Evolutionary conservation across 768 basidiomycete genomes (phyloP), one percentile per base, ranked within the genome.

Genomic region (Naganishia vaughanmartiniae): DNA sequence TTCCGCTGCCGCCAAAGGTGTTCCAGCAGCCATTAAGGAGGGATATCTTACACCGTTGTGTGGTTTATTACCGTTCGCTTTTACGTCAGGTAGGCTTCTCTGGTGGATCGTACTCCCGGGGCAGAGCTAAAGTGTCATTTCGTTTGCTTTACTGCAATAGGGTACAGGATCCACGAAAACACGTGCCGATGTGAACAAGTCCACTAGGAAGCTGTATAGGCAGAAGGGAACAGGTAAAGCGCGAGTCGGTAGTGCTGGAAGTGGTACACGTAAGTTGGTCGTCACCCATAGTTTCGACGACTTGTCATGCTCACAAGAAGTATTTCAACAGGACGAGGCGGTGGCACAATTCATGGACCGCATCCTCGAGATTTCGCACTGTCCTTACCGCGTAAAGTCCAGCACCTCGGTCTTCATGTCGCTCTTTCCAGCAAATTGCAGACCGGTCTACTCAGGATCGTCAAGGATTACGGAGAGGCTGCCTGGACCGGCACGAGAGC

Each of bases 211-310:
- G 83, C 87, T 98, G 70, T 87, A 89, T 46, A 88, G 85, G 7
- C 96, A 99, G 81, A 99, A 99, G 81, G 95, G 95, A 11, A 86
- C 87, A 19, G 95, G 96, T 71, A 85, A 82, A 74, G 96, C 96
- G 12, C 91, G 96, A 78, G 83, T 96, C 12, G 95, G 94, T 56
- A 92, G 93, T 75, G 87, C 84, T 1, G 90, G 92, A 12, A 76
- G 74, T 66, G 78, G 78, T 68, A 77, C 74, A 51, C 76, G 81
- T 82, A 65, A 71, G 81, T 81, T 4, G 2, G 14, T 19, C 21
- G 34, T 12, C 14, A 48, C 33, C n/a, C 14, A 17, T 9, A 26
- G 19, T 26, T 14, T n/a, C 24, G 48, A 51, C 48, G 17, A 26
- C 21, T 51, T 51, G 6, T 42, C 60, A n/a, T 58, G 24, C 26